Evolutionary conservation across 768 basidiomycete genomes (phyloP).

Genomic region (Panus rudis): DNA sequence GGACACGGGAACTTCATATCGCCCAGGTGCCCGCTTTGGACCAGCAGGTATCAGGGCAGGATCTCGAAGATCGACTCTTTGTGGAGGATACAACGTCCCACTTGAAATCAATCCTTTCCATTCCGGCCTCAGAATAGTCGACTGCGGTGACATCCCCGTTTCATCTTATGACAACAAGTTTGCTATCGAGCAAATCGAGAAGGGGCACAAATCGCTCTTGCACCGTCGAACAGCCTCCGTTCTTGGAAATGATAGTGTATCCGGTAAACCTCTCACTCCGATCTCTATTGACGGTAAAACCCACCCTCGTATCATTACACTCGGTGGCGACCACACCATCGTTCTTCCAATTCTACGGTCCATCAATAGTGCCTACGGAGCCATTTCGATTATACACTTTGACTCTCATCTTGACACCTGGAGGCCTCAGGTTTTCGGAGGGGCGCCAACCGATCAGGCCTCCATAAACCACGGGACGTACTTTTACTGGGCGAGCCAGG

Average conservation of each 20-base stretch:
- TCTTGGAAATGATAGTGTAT: conserved; percentile 54
- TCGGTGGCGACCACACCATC: conserved; percentile 88
- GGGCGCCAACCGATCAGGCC: conserved; percentile 62
- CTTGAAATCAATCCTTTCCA: conserved; percentile 67
- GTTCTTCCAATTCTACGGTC: conserved; percentile 62
- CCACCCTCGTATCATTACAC: conserved; percentile 75
- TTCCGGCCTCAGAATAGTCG: conserved; percentile 60
- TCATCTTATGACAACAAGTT: conserved; percentile 71
- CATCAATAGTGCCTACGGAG: conserved; percentile 69
- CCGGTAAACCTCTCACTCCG: conserved; percentile 49
- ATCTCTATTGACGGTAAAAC: conserved; percentile 62
- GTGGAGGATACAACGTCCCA: conserved; percentile 75
- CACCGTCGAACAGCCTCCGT: conserved; percentile 56
- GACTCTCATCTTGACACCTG: conserved; percentile 81
- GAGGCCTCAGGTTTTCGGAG: conserved; percentile 71
- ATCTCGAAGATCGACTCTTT: conserved; percentile 65
- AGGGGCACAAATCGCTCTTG: conserved; percentile 63
- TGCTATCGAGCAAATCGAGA: conserved; percentile 70
- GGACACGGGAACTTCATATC: conserved; percentile 72
- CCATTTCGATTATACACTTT: conserved; percentile 80
- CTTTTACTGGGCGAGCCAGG: conserved; percentile 84
- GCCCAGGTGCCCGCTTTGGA: conserved; percentile 81
- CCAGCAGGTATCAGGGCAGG: conserved; percentile 79
- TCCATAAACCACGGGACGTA: conserved; percentile 85
- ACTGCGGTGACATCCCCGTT: conserved; percentile 74